These are phyloP conservation scores for Warburgia ugandensis DNA, from an alignment of 164 flowering plant species.

Conservation along the genomic window DNA sequence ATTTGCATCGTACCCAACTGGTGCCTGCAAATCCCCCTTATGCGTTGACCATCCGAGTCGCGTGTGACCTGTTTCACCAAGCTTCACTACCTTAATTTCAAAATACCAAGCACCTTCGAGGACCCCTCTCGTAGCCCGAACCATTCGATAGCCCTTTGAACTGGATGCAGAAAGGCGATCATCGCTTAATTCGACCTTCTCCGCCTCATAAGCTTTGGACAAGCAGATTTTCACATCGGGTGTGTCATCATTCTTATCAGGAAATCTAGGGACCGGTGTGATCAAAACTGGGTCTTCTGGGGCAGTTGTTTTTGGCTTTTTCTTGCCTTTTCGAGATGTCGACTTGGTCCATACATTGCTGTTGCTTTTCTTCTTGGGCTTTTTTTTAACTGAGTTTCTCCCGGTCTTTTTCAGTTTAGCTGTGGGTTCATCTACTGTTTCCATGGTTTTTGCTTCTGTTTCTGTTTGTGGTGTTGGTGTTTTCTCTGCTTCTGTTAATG, in stretches of 20 bases:
- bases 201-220: slow-evolving; percentile 86
- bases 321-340: slow-evolving; percentile 59
- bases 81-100: slow-evolving; percentile 61
- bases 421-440: not conserved
- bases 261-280: slow-evolving; percentile 61
- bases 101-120: slow-evolving; percentile 90
- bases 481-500: not conserved
- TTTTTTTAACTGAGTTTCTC: too few species aligned
- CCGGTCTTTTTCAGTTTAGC: slow-evolving; percentile 21
- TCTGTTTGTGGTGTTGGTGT: not conserved
- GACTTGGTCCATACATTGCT: slow-evolving; percentile 73
- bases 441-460: not conserved
- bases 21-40: slow-evolving; percentile 97
- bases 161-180: slow-evolving; percentile 77
- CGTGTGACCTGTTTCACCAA: slow-evolving; percentile 90
- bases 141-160: slow-evolving; percentile 90
- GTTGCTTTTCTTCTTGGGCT: slow-evolving; percentile 51
- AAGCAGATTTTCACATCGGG: slow-evolving; percentile 59
- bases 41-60: slow-evolving; percentile 95
- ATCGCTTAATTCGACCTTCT: slow-evolving; percentile 87
- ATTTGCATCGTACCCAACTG: slow-evolving; percentile 87
- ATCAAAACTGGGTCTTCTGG: slow-evolving; percentile 49
- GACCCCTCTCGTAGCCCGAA: slow-evolving; percentile 91
- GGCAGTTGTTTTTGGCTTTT: slow-evolving; percentile 36
- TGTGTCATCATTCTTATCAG: slow-evolving; percentile 69